phyloP scores from a whole-genome alignment of 2,329 filamentous ascomycete species.

The Parastagonospora nodorum region DNA sequence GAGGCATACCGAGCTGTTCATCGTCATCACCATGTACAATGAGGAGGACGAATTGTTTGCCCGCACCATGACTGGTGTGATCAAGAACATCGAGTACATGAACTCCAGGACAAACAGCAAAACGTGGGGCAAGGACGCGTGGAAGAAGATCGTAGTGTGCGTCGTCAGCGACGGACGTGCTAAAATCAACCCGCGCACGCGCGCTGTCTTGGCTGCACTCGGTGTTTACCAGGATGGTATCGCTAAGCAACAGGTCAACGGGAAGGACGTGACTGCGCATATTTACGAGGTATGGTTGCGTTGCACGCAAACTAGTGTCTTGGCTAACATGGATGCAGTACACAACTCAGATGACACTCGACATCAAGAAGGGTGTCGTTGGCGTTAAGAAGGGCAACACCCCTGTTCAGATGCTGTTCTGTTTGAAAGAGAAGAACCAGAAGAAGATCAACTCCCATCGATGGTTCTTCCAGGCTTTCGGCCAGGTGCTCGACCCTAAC shows the following conservation, averaged over 20 bases:
- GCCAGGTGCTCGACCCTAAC: slow-evolving; percentile 87
- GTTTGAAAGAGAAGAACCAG: slow-evolving; percentile 98
- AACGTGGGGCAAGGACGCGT: slow-evolving; percentile 97
- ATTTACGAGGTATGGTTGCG: slow-evolving; percentile 70
- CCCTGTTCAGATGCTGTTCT: slow-evolving; percentile 96
- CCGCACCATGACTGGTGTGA: slow-evolving; percentile 92
- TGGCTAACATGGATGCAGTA: slow-evolving; percentile 55
- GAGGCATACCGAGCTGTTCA: slow-evolving; percentile 91
- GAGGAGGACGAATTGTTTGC: slow-evolving; percentile 97
- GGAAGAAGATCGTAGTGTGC: slow-evolving; percentile 99
- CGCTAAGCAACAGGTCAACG: slow-evolving; percentile 96
- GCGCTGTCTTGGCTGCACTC: slow-evolving; percentile 86
- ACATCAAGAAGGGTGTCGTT: slow-evolving; percentile 89
- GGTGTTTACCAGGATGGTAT: slow-evolving; percentile 98
- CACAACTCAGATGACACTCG: slow-evolving; percentile 82
- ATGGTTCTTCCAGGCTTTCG: slow-evolving; percentile 99
- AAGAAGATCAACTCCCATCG: slow-evolving; percentile 99
- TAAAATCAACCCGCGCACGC: slow-evolving; percentile 93
- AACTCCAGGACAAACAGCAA: slow-evolving; percentile 91
- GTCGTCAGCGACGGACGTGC: slow-evolving; percentile 95
- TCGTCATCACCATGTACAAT: slow-evolving; percentile 98
- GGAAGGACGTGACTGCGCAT: slow-evolving; percentile 93
- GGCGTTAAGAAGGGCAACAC: slow-evolving; percentile 80
- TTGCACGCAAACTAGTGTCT: neutral
- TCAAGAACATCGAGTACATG: slow-evolving; percentile 99